Evolutionary conservation across 495 filamentous ascomycete genomes (phyloP).

Genomic region (Lophiostoma macrostomum): DNA sequence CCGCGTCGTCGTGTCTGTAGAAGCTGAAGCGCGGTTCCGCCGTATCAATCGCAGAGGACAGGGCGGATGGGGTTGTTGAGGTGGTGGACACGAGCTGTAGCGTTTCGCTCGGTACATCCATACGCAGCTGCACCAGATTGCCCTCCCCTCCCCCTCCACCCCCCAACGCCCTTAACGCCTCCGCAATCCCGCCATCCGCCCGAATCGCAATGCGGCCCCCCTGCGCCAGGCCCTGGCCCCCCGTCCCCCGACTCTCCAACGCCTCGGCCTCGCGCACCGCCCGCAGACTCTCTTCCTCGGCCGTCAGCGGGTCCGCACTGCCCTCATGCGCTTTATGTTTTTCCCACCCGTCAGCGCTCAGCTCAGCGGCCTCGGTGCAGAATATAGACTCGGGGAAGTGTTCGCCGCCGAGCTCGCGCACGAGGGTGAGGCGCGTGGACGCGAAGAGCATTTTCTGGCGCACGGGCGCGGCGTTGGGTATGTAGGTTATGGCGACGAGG

Average conservation of each 20-base stretch:
- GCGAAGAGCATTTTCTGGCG: constrained; percentile 96
- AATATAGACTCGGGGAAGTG: constrained; percentile 77
- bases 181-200: constrained; percentile 40
- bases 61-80: constrained; percentile 39
- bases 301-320: constrained; percentile 72
- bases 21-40: constrained; percentile 86
- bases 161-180: constrained; percentile 53
- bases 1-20: constrained; percentile 63
- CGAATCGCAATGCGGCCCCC: constrained; percentile 44
- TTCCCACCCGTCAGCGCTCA: constrained; percentile 69
- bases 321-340: constrained; percentile 66
- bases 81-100: constrained; percentile 65
- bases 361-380: constrained; percentile 69
- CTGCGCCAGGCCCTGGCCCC: constrained; percentile 50
- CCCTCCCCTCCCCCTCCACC: constrained; percentile 38
- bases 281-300: constrained; percentile 77
- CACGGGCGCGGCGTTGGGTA: constrained; percentile 84
- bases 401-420: constrained; percentile 83
- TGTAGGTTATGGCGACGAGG: constrained; percentile 80
- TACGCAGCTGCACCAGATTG: constrained; percentile 76
- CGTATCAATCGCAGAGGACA: constrained; percentile 65
- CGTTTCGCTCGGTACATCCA: constrained; percentile 74
- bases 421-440: constrained; percentile 76
- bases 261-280: constrained; percentile 78
- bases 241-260: constrained; percentile 69